Evolutionary conservation across 2,329 filamentous ascomycete genomes (phyloP).

Genomic region (Penicillium carneum): DNA sequence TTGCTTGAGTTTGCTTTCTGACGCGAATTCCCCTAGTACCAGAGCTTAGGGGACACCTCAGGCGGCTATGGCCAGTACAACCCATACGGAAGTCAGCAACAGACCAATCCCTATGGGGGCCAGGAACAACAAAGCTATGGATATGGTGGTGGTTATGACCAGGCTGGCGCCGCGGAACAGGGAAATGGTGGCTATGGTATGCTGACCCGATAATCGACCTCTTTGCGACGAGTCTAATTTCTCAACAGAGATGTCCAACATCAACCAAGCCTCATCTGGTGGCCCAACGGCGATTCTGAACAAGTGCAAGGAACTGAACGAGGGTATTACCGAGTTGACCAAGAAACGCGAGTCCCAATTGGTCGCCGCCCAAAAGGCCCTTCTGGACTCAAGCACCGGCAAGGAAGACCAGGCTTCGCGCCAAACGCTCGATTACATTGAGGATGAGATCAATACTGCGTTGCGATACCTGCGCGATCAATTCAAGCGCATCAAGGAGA

Average conservation of each 20-base stretch:
- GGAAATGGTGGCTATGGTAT: constrained; percentile 50
- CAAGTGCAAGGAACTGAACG: constrained; percentile 81
- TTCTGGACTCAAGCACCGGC: constrained; percentile 77
- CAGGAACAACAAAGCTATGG: constrained; percentile 38
- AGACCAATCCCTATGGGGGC: constrained; percentile 40
- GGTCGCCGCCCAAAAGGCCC: constrained; percentile 71
- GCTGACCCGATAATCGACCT: constrained; percentile 23
- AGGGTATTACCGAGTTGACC: constrained; percentile 77
- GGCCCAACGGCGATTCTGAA: constrained; percentile 82
- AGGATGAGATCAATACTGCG: constrained; percentile 79
- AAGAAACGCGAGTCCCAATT: constrained; percentile 58
- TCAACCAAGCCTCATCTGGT: constrained; percentile 39
- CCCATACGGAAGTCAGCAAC: constrained; percentile 56
- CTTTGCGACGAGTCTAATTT: constrained; percentile 27
- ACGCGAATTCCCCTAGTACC: constrained; percentile 33
- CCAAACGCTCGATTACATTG: constrained; percentile 74
- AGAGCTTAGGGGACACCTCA: constrained; percentile 42
- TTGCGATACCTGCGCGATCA: constrained; percentile 82
- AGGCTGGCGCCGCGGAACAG: constrained; percentile 43
- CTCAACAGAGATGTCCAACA: constrained; percentile 52
- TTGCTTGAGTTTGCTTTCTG: constrained; percentile 15
- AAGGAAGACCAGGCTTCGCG: constrained; percentile 69
- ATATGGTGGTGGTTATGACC: constrained; percentile 39
- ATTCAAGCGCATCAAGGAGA: constrained; percentile 82
- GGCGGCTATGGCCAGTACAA: constrained; percentile 63